Conservation (phyloP, 495 filamentous ascomycete species). For the Xylaria scruposa region DNA sequence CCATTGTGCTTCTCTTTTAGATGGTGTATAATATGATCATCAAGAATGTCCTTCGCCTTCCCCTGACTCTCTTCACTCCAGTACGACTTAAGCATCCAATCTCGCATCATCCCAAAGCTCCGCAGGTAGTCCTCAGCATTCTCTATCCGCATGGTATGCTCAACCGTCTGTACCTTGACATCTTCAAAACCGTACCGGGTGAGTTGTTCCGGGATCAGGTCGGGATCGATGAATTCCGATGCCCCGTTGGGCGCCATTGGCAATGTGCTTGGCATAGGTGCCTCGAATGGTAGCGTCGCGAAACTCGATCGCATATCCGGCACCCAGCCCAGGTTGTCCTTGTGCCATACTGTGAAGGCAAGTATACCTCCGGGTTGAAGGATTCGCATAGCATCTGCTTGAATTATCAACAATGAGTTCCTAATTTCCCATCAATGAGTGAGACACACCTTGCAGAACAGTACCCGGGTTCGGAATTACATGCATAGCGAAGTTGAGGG, state of each 20-base stretch:
- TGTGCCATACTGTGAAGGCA: conserved; percentile 49
- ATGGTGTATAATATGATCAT: conserved; percentile 39
- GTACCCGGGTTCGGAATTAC: conserved; percentile 48
- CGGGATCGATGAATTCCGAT: conserved; percentile 44
- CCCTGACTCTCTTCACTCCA: conserved; percentile 50
- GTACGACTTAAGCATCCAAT: conserved; percentile 42
- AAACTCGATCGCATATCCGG: conserved; percentile 44
- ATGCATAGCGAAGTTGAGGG: conserved; percentile 52
- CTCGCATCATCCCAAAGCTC: conserved; percentile 44
- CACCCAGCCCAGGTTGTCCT: conserved; percentile 36
- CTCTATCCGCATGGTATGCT: conserved; percentile 37
- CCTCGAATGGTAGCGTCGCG: conserved; percentile 46
- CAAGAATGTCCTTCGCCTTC: conserved; percentile 44
- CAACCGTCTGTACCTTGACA: conserved; percentile 42
- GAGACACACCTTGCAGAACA: conserved; percentile 44
- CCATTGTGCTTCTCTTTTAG: conserved; percentile 46
- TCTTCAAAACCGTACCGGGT: conserved; percentile 40
- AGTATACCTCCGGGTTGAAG: conserved; percentile 49
- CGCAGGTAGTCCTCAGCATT: conserved; percentile 40
- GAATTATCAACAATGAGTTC: background rate
- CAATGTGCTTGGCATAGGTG: conserved; percentile 38
- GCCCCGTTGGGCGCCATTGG: conserved; percentile 43
- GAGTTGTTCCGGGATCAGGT: conserved; percentile 45
- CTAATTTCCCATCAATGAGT: background rate
- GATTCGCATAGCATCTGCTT: conserved; percentile 46